Percentiles rank a stretch among this genome's conserved stretches.
Conservation (phyloP, 1,284 basidiomycete genomes). For the Heterobasidion annosum region DNA sequence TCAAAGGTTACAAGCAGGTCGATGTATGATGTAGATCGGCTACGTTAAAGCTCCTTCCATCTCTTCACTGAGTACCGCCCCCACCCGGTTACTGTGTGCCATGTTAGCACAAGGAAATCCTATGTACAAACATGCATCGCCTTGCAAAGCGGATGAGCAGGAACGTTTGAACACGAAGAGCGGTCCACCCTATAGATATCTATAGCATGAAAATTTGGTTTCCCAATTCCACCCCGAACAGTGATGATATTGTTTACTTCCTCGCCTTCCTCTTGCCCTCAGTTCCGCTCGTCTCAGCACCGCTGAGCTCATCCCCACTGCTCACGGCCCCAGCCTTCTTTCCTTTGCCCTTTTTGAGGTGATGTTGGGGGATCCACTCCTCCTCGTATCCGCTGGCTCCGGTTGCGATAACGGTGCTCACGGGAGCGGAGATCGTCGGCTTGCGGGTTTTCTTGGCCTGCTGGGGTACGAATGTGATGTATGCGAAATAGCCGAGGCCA, state of each 20-base stretch:
- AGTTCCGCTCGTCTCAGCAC: conserved; percentile 46
- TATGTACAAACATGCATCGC: no score
- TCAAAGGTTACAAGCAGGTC: conserved; percentile 29
- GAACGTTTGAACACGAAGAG: no score
- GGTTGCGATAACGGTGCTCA: conserved; percentile 54
- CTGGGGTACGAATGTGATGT: conserved; percentile 58
- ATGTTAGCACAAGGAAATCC: no score
- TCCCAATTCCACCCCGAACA: background rate
- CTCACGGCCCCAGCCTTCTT: conserved; percentile 35
- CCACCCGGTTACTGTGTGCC: no score
- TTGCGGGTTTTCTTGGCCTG: conserved; percentile 23
- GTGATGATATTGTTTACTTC: conserved; percentile 30
- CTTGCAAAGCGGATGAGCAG: no score
- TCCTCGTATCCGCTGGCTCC: conserved; percentile 75
- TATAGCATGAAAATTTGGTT: background rate
- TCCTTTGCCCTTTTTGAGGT: conserved; percentile 61
- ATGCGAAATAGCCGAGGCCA: conserved; percentile 61
- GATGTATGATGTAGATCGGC: conserved; percentile 19
- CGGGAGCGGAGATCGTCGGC: conserved; percentile 42
- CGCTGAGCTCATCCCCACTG: conserved; percentile 61
- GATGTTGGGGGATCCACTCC: conserved; percentile 89
- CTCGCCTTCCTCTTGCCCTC: conserved; percentile 53
- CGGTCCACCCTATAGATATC: no score
- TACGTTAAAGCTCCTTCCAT: background rate
- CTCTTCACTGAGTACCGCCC: no score